phyloP scores from a whole-genome alignment of 768 basidiomycete genomes.

The Lactarius sanguifluus region DNA sequence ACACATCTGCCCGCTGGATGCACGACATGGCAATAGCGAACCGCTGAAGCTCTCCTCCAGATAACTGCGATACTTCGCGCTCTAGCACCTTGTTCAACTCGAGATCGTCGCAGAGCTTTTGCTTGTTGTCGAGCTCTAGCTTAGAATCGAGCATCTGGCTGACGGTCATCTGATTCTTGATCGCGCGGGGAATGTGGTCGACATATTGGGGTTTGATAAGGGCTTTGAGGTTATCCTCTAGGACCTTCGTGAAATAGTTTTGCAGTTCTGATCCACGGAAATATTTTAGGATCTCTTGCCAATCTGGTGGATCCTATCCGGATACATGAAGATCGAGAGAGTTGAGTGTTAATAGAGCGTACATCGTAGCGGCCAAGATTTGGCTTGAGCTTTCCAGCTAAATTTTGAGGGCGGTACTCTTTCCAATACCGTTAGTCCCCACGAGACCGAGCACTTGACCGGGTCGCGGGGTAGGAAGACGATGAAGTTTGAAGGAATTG shows the following conservation, averaged over 20 bases:
- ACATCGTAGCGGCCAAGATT: constrained; percentile 97
- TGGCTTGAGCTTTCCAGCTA: constrained; percentile 96
- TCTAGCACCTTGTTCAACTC: constrained; percentile 86
- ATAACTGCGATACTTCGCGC: constrained; percentile 81
- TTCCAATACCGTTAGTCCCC: constrained; percentile 99
- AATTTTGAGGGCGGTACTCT: constrained; percentile 97
- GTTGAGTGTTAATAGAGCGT: constrained; percentile 32
- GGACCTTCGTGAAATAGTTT: constrained; percentile 99
- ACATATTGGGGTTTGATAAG: constrained; percentile 99
- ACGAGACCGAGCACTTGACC: constrained; percentile 99
- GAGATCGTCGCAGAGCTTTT: constrained; percentile 79
- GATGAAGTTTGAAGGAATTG: constrained; percentile 98
- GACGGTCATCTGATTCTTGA: constrained; percentile 88
- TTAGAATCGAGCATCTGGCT: constrained; percentile 91
- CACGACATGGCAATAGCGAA: constrained; percentile 99
- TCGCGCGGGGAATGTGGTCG: constrained; percentile 95
- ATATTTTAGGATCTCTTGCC: constrained; percentile 97
- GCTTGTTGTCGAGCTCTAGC: constrained; percentile 85
- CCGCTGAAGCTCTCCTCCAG: constrained; percentile 95
- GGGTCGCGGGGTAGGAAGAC: constrained; percentile 93
- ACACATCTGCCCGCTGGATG: constrained; percentile 95
- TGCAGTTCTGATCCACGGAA: constrained; percentile 99
- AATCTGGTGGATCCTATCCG: constrained; percentile 90
- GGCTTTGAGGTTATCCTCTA: constrained; percentile 98
- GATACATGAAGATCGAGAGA: constrained; percentile 14